Percentiles rank a stretch among this genome's conserved stretches.
Conservation (phyloP, 2,329 filamentous ascomycete genomes). For the Exophiala lecanii-corni region DNA sequence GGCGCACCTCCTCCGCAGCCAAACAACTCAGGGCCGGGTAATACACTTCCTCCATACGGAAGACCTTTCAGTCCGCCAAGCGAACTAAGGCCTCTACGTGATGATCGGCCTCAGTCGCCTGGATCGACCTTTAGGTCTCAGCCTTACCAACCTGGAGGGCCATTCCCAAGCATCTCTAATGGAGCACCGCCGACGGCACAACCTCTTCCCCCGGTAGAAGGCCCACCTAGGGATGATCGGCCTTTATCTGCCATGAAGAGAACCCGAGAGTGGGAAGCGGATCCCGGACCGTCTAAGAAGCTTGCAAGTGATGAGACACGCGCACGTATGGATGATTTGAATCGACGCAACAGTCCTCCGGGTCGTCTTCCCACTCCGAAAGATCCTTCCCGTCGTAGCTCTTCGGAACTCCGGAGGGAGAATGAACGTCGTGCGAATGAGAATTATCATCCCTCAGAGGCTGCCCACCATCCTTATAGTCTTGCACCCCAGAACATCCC, state of each 20-base stretch:
- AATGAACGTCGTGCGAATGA: conserved; percentile 66
- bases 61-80: conserved; percentile 72
- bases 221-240: conserved; percentile 67
- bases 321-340: conserved; percentile 77
- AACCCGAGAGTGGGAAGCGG: conserved; percentile 88
- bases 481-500: conserved; percentile 51
- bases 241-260: conserved; percentile 78
- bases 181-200: conserved; percentile 54
- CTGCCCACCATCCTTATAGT: conserved; percentile 74
- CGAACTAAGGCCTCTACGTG: conserved; percentile 76
- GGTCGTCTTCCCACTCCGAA: conserved; percentile 60
- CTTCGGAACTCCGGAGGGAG: conserved; percentile 58
- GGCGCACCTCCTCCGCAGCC: conserved; percentile 37
- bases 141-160: conserved; percentile 71
- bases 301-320: conserved; percentile 82
- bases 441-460: conserved; percentile 85
- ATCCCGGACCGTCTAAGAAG: conserved; percentile 67
- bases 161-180: conserved; percentile 61
- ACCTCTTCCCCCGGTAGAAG: conserved; percentile 55
- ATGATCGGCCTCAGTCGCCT: conserved; percentile 85
- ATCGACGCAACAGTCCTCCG: conserved; percentile 64
- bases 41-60: conserved; percentile 67
- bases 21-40: conserved; percentile 50
- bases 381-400: conserved; percentile 71
- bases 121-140: conserved; percentile 80